Conservation (phyloP, 768 basidiomycete species). For the Termitomyces sp. region DNA sequence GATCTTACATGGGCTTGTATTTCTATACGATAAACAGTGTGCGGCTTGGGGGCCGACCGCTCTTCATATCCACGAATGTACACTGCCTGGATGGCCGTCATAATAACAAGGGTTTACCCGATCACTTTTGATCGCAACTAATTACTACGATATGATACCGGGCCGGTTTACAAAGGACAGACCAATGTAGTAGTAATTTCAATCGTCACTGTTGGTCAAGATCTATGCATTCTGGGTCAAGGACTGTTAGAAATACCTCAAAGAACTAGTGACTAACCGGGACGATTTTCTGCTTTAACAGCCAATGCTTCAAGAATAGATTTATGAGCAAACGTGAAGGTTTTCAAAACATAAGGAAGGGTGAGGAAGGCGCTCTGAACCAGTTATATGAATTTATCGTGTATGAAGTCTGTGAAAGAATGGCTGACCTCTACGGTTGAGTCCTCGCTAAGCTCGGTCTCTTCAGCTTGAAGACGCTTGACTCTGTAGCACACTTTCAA, state of each 20-base stretch:
- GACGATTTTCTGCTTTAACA: not conserved
- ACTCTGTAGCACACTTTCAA: not conserved
- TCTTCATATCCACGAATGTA: constrained; percentile 67
- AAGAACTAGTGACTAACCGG: not conserved
- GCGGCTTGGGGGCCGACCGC: constrained; percentile 65
- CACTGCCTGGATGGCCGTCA: constrained; percentile 77
- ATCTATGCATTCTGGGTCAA: not conserved
- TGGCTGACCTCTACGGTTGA: not conserved
- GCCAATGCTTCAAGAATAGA: not conserved
- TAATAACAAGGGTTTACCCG: constrained; percentile 15
- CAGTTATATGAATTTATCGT: not conserved
- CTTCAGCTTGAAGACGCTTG: not conserved
- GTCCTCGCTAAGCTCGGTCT: not conserved
- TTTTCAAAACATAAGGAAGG: not conserved
- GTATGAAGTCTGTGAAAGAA: not conserved
- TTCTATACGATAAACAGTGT: constrained; percentile 77
- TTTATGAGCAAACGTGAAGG: not conserved
- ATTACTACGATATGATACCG: not conserved
- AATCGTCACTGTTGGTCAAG: too few species aligned
- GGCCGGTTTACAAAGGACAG: not conserved
- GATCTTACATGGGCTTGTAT: constrained; percentile 86
- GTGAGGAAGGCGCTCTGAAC: not conserved
- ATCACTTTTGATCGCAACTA: constrained; percentile 3
- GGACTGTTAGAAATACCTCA: not conserved
- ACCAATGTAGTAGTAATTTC: too few species aligned